These are phyloP conservation scores for Phragmites australis DNA, from an alignment of 176 grass and related monocot species.

Conservation along the genomic window DNA sequence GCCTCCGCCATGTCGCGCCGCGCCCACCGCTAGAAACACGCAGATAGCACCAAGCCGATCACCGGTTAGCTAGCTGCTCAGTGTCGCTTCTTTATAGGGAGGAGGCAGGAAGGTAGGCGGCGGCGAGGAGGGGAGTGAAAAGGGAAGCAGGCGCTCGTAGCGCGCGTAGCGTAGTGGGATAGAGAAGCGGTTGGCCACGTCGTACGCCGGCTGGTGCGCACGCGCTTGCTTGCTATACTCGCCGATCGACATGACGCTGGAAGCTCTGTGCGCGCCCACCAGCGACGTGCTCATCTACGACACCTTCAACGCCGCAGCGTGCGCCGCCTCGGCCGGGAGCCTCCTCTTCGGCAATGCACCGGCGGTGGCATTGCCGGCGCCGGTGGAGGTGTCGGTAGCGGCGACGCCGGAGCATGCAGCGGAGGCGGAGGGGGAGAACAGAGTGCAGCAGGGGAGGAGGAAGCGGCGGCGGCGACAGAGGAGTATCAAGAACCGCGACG, in stretches of 20 bases:
- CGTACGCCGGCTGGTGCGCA: not conserved
- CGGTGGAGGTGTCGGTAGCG: not conserved
- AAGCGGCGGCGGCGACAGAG: constrained; percentile 63
- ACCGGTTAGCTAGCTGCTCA: not conserved
- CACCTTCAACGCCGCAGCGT: constrained; percentile 49
- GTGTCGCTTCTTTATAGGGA: constrained; percentile 9
- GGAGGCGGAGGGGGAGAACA: not conserved
- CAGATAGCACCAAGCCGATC: constrained; percentile 20
- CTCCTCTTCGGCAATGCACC: constrained; percentile 15
- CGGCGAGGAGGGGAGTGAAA: not conserved
- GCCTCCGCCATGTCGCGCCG: constrained; percentile 4
- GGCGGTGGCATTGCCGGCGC: not conserved
- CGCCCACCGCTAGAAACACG: constrained; percentile 31
- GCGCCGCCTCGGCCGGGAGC: not conserved
- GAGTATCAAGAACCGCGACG: constrained; percentile 66
- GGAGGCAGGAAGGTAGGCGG: too few relatives aligned
- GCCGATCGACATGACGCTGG: constrained; percentile 45
- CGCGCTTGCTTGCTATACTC: not conserved
- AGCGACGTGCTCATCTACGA: constrained; percentile 54
- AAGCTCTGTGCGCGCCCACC: constrained; percentile 39
- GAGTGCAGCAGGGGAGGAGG: constrained; percentile 47
- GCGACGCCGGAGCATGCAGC: not conserved
- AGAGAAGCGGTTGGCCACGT: not conserved
- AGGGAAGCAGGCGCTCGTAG: not conserved
- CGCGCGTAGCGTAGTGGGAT: not conserved